A percentile compares a stretch with the other conserved stretches of the same genome.
These are phyloP conservation scores for Henckelia pumila DNA, from an alignment of 257 asterid genomes.

Conservation along the genomic window DNA sequence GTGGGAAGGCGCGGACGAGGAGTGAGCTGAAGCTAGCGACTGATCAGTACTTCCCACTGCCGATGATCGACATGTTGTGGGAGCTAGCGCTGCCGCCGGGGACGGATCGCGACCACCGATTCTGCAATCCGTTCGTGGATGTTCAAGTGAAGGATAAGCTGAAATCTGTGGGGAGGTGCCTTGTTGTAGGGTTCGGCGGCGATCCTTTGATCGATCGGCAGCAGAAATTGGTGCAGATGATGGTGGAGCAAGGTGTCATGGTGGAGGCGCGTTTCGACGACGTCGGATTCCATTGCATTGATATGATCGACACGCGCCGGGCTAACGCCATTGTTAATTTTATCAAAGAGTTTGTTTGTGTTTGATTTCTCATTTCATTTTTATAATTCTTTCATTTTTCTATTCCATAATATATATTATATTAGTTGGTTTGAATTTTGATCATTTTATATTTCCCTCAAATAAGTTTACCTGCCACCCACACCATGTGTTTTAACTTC, in stretches of 20 bases:
- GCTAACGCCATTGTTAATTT: conserved; percentile 50
- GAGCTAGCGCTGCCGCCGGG: conserved; percentile 79
- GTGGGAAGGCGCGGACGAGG: conserved; percentile 60
- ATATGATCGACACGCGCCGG: conserved; percentile 54
- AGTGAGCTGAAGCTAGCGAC: conserved; percentile 75
- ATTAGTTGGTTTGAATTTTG: too few relatives aligned
- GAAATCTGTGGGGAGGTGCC: conserved; percentile 51
- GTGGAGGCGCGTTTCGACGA: conserved; percentile 80
- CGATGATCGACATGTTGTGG: conserved; percentile 72
- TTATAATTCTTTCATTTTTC: not conserved
- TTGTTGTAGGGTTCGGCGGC: conserved; percentile 88
- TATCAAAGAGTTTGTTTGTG: conserved; percentile 63
- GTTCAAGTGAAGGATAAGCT: conserved; percentile 45
- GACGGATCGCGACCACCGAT: conserved; percentile 78
- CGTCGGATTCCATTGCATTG: conserved; percentile 74
- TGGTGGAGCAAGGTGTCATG: conserved; percentile 53
- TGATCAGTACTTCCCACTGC: conserved; percentile 69
- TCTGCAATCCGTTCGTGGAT: conserved; percentile 67
- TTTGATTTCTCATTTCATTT: conserved; percentile 40
- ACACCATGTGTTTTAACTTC: too few relatives aligned
- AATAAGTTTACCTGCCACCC: too few relatives aligned
- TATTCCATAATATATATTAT: too few relatives aligned
- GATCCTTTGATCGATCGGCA: conserved; percentile 82
- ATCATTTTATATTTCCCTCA: too few relatives aligned
- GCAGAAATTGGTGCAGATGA: conserved; percentile 58